Evolutionary conservation across 163 green algal species (phyloP), one percentile per base, ranked within the genome.

Genomic region (Chlamydomonas reinhardtii): DNA sequence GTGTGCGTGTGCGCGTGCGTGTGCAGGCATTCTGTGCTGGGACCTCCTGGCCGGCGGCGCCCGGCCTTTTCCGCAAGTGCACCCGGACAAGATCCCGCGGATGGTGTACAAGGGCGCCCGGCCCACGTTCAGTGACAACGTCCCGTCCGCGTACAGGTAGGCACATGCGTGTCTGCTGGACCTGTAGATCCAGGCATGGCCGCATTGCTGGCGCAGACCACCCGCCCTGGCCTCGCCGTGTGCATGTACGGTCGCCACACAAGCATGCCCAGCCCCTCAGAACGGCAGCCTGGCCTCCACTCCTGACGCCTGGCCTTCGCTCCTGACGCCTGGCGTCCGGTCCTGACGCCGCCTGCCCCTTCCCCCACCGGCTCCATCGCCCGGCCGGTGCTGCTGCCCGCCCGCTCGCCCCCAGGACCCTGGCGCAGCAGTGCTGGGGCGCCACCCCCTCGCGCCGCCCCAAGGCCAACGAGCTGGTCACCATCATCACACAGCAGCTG

Each of bases 1-100:
- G 39, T 48, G 39, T 48, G 39, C 8, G 39, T 48, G 39, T 48
- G 39, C 39, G 39, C 39, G 39, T 8, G 39, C 39, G 39, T 48
- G 39, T 48, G 48, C 48, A 56, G 48, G 48, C 14, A 56, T 56
- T 14, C 48, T 56, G 48, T 56, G 62, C 65, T 84, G 77, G 77
- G 77, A 84, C 65, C 77, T 84, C 17, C n/a, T 84, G 6, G 65
- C 65, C 19, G 64, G 77, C 19, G 77, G 77, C 43, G 43, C 35
- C 4, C 65, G 77, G 43, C 77, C 77, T 29, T 84, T 70, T 43
- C 39, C 65, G 16, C 34, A 31, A 20, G 20, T 74, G 3, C n/a
- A 34, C 29, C 39, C 48, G 3, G 64, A 76, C 29, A 32, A 68
- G 43, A 84, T 84, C 14, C 32, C 77, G 5, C 43, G 39, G 11